Conservation (phyloP, 192 early-diverging fungal genomes). For the Coemansia sp. region DNA sequence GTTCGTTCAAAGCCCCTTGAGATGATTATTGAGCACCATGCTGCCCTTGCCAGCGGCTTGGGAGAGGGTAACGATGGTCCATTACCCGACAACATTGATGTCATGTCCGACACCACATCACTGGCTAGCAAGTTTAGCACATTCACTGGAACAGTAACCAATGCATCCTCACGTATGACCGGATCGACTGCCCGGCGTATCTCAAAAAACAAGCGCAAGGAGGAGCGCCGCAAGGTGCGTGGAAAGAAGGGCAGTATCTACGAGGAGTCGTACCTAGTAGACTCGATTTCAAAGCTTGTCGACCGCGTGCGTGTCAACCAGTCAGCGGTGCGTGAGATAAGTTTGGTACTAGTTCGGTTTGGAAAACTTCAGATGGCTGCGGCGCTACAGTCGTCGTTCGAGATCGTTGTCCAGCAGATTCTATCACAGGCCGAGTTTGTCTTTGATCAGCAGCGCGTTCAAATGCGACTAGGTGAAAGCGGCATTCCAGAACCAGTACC, state of each 20-base stretch:
- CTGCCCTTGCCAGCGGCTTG: not conserved
- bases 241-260: conserved; percentile 88
- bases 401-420: conserved; percentile 45
- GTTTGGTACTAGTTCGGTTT: conserved; percentile 53
- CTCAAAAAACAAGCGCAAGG: conserved; percentile 62
- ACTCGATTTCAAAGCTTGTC: conserved; percentile 50
- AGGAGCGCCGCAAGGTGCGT: conserved; percentile 74
- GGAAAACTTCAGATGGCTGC: conserved; percentile 47
- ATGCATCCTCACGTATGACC: conserved; percentile 63
- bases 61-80: conserved; percentile 46
- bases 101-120: conserved; percentile 93
- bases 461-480: conserved; percentile 19
- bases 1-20: conserved; percentile 33
- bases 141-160: conserved; percentile 65
- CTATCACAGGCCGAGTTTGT: conserved; percentile 37
- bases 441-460: conserved; percentile 51
- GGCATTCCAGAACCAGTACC: conserved; percentile 26
- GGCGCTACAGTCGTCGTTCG: conserved; percentile 54
- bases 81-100: conserved; percentile 80
- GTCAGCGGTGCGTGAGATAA: conserved; percentile 56
- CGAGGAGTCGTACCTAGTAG: conserved; percentile 88
- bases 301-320: conserved; percentile 38
- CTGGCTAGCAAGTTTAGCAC: conserved; percentile 87
- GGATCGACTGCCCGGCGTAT: conserved; percentile 48
- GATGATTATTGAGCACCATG: conserved; percentile 3